Evolutionary conservation across 225 moss, liverwort and hornwort genomes (phyloP).

Genomic region (Physcomitrellopsis africana): DNA sequence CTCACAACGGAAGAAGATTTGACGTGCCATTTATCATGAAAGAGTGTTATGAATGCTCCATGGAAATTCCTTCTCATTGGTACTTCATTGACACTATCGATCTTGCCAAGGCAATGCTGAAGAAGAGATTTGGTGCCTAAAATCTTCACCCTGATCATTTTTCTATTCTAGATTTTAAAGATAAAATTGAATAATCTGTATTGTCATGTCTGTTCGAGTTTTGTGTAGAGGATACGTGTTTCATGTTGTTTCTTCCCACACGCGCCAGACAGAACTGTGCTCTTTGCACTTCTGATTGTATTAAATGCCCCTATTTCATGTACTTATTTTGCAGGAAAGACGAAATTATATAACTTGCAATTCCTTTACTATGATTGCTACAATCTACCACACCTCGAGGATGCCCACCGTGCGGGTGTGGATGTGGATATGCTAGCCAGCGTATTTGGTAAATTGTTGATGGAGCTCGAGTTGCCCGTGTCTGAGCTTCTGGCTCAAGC

Average conservation of each 20-base stretch:
- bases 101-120: conserved; percentile 64
- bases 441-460: conserved; percentile 58
- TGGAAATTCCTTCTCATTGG: conserved; percentile 82
- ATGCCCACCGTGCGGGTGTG: conserved; percentile 71
- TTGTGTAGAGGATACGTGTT: conserved; percentile 19
- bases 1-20: conserved; percentile 91
- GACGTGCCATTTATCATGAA: conserved; percentile 96
- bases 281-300: conserved; percentile 4
- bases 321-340: conserved; percentile 50
- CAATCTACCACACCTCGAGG: conserved; percentile 53
- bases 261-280: conserved; percentile 12
- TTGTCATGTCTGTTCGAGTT: conserved; percentile 22
- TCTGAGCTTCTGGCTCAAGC: conserved; percentile 55
- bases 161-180: conserved; percentile 8
- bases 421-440: conserved; percentile 69
- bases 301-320: conserved; percentile 6
- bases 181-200: conserved; percentile 11
- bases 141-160: conserved; percentile 21
- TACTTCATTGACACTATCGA: conserved; percentile 84
- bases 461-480: conserved; percentile 66
- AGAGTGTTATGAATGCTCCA: conserved; percentile 72
- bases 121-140: conserved; percentile 56
- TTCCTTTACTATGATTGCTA: conserved; percentile 62
- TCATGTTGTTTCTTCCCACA: conserved; percentile 6
- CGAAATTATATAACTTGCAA: conserved; percentile 44